These are phyloP conservation scores for Wickerhamiella sorbophila DNA, from an alignment of 805 yeast genomes.

Conservation along the genomic window DNA sequence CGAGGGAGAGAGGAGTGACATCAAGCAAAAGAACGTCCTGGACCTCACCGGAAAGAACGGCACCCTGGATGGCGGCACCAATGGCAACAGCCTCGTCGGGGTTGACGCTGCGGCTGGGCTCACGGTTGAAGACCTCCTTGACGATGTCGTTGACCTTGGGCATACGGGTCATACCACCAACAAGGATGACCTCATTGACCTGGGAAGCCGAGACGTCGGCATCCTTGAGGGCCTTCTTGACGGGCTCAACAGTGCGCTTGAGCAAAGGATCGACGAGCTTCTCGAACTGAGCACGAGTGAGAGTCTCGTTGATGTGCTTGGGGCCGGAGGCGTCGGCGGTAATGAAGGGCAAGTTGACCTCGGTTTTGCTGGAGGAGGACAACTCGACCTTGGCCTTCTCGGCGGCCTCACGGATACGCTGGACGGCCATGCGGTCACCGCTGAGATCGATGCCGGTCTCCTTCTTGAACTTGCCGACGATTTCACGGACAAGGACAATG, in stretches of 20 bases:
- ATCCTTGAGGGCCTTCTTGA: conserved; percentile 71
- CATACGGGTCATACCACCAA: conserved; percentile 89
- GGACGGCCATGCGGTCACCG: conserved; percentile 62
- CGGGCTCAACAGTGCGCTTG: conserved; percentile 60
- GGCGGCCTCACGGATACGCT: conserved; percentile 76
- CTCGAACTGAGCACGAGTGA: conserved; percentile 56
- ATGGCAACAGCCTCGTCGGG: conserved; percentile 91
- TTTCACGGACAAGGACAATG: conserved; percentile 71
- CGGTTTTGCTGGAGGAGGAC: conserved; percentile 58
- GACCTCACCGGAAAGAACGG: conserved; percentile 88
- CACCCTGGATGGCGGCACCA: conserved; percentile 98
- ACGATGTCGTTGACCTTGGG: conserved; percentile 74
- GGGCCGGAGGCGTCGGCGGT: conserved; percentile 78
- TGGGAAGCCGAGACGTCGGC: conserved; percentile 53
- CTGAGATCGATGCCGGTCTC: conserved; percentile 53
- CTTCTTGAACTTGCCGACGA: conserved; percentile 64
- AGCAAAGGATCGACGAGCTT: conserved; percentile 51
- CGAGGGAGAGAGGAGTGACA: conserved; percentile 79
- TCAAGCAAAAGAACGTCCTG: conserved; percentile 82
- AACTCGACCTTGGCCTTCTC: conserved; percentile 83
- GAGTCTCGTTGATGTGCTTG: conserved; percentile 58
- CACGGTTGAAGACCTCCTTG: conserved; percentile 60
- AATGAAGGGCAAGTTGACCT: conserved; percentile 69
- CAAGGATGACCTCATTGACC: conserved; percentile 67
- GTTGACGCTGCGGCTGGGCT: conserved; percentile 83